Conservation (phyloP, 495 filamentous ascomycete genomes). For the Daldinia caldariorum region DNA sequence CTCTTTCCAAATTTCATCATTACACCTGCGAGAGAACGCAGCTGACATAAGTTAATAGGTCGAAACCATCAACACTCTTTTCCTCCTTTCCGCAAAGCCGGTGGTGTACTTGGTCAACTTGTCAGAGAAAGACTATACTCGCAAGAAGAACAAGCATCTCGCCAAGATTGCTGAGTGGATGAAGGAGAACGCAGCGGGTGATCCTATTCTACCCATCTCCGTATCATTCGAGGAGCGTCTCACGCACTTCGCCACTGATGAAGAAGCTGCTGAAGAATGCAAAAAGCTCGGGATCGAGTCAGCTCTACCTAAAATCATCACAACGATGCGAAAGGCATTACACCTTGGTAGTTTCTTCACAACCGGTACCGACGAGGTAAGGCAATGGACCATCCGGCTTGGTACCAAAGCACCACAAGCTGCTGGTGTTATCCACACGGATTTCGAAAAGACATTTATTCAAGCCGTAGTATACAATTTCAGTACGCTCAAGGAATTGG, state of each 20-base stretch:
- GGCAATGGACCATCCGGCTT: constrained; percentile 98
- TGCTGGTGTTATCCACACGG: constrained; percentile 97
- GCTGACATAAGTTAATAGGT: constrained; percentile 67
- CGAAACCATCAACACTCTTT: constrained; percentile 95
- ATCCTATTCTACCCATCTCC: constrained; percentile 92
- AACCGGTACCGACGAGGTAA: constrained; percentile 93
- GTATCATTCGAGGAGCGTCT: constrained; percentile 92
- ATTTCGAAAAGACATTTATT: constrained; percentile 99
- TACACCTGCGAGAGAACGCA: constrained; percentile 35
- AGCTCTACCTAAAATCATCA: constrained; percentile 89
- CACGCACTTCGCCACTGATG: constrained; percentile 77
- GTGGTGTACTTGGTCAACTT: constrained; percentile 98
- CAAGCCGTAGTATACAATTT: constrained; percentile 95
- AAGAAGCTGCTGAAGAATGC: constrained; percentile 85
- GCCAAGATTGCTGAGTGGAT: constrained; percentile 93
- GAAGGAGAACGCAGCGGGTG: constrained; percentile 85
- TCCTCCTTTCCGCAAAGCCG: constrained; percentile 96
- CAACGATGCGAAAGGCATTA: constrained; percentile 92
- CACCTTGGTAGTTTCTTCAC: constrained; percentile 97
- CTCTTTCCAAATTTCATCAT: constrained; percentile 50
- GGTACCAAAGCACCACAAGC: constrained; percentile 97
- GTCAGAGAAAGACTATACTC: constrained; percentile 95
- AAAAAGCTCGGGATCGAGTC: constrained; percentile 89
- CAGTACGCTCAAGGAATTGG: constrained; percentile 77
- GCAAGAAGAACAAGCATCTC: constrained; percentile 99